phyloP scores from a whole-genome alignment of 2,329 filamentous ascomycete species.

The Neofusicoccum parvum region DNA sequence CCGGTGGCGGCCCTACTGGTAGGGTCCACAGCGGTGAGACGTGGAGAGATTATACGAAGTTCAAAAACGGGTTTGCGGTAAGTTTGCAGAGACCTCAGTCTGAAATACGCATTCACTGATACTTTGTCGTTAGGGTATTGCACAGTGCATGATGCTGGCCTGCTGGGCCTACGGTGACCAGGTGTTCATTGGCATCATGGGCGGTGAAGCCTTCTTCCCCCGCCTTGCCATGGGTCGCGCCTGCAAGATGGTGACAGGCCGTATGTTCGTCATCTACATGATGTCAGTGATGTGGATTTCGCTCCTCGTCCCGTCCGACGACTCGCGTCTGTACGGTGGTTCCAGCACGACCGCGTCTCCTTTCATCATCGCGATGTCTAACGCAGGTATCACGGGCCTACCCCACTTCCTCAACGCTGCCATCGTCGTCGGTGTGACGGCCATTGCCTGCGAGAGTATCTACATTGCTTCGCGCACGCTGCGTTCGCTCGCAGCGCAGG shows the following conservation, averaged over 20 bases:
- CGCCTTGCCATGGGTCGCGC: conserved; percentile 44
- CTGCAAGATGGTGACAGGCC: conserved; percentile 42
- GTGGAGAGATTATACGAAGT: conserved; percentile 39
- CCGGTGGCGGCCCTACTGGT: conserved; percentile 39
- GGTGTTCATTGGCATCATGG: conserved; percentile 43
- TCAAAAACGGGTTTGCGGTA: conserved; percentile 40
- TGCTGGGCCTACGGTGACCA: conserved; percentile 32
- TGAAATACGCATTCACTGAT: neutral
- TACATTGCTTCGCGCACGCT: conserved; percentile 38
- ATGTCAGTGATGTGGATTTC: conserved; percentile 31
- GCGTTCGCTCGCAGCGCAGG: conserved; percentile 32
- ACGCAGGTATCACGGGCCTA: conserved; percentile 34
- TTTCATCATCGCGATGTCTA: conserved; percentile 36
- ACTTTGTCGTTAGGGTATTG: conserved; percentile 1
- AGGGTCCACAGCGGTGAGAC: conserved; percentile 35
- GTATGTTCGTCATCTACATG: conserved; percentile 44
- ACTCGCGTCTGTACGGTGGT: conserved; percentile 26
- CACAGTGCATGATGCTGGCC: conserved; percentile 15
- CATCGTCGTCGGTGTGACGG: conserved; percentile 37
- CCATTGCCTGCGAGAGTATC: conserved; percentile 36
- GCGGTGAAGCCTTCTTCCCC: conserved; percentile 43
- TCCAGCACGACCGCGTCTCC: conserved; percentile 34
- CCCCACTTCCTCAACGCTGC: conserved; percentile 35
- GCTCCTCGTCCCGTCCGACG: conserved; percentile 23
- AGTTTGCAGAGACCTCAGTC: neutral